phyloP scores from a whole-genome alignment of 371 early-diverging fungal genomes.

The Coemansia sp. region DNA sequence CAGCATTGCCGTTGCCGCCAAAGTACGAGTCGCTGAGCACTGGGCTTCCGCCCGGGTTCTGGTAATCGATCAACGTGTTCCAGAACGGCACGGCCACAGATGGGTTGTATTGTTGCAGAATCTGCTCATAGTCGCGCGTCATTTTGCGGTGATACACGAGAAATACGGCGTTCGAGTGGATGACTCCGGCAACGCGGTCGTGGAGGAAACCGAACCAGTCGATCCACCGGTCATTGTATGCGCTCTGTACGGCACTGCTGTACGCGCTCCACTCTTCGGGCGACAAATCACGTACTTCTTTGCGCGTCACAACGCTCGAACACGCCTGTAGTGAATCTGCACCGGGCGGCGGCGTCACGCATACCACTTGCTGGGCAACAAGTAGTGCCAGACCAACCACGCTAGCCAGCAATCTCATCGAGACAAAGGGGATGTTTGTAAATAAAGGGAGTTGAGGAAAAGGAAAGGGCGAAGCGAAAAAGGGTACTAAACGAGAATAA shows the following conservation, averaged over 20 bases:
- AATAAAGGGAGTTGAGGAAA: background rate
- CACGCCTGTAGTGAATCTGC: constrained; percentile 29
- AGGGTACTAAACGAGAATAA: background rate
- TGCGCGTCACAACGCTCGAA: constrained; percentile 37
- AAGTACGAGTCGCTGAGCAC: constrained; percentile 23
- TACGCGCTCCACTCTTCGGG: constrained; percentile 48
- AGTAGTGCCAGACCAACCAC: constrained; percentile 28
- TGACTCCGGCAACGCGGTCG: constrained; percentile 8
- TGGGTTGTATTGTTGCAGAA: constrained; percentile 41
- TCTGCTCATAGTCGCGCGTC: constrained; percentile 46
- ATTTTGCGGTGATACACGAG: constrained; percentile 48
- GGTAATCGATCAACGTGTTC: constrained; percentile 47
- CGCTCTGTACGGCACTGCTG: constrained; percentile 28
- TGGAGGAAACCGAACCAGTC: constrained; percentile 50
- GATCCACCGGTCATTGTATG: constrained; percentile 37
- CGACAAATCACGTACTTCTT: constrained; percentile 52
- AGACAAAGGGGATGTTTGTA: background rate
- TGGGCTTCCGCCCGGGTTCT: constrained; percentile 35
- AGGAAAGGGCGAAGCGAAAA: background rate
- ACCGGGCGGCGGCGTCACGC: constrained; percentile 24
- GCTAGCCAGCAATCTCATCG: constrained; percentile 28
- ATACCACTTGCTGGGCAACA: background rate
- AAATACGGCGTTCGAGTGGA: constrained; percentile 46
- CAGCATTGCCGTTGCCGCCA: constrained; percentile 41
- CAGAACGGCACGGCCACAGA: constrained; percentile 46